phyloP scores from a whole-genome alignment of 208 protist genomes.

The Borovskyia barvae region DNA sequence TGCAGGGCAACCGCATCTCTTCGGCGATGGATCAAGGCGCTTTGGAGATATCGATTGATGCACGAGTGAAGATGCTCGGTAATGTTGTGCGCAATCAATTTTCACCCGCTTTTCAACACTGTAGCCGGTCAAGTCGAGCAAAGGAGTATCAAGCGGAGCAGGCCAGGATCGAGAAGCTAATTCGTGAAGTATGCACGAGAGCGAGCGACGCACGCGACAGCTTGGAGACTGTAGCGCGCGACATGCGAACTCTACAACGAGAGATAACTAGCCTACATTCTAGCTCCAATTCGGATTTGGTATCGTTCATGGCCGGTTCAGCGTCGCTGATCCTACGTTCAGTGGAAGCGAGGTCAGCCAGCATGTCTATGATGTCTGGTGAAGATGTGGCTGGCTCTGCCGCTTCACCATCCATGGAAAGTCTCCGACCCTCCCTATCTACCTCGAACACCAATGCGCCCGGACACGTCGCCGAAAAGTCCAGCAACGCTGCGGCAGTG shows the following conservation, averaged over 20 bases:
- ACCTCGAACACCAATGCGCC: too few relatives aligned
- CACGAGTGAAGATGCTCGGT: conserved; percentile 41
- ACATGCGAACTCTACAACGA: conserved; percentile 16
- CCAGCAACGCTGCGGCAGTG: too few relatives aligned
- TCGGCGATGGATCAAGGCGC: conserved; percentile 57
- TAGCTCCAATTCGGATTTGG: conserved; percentile 6
- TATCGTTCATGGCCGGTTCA: conserved; percentile 3
- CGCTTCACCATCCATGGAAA: too few relatives aligned
- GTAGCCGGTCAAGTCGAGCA: conserved; percentile 38
- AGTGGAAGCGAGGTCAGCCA: too few relatives aligned
- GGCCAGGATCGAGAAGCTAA: conserved; percentile 27
- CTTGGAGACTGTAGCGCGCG: conserved; percentile 3
- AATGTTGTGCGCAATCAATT: conserved; percentile 88
- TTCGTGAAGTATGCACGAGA: conserved; percentile 19
- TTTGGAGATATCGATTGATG: conserved; percentile 48
- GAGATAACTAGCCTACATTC: conserved; percentile 20
- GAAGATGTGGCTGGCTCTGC: too few relatives aligned
- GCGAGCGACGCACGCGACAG: conserved; percentile 14
- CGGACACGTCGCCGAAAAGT: too few relatives aligned
- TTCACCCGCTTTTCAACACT: conserved; percentile 78
- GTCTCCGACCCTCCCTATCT: too few relatives aligned
- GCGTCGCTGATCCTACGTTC: conserved; percentile 12
- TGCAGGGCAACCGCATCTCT: conserved; percentile 77
- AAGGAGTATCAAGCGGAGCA: conserved; percentile 49
- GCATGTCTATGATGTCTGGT: too few relatives aligned